Base-by-base conservation (phyloP, 2,329 filamentous ascomycete genomes). In the Thelonectria olida region DNA sequence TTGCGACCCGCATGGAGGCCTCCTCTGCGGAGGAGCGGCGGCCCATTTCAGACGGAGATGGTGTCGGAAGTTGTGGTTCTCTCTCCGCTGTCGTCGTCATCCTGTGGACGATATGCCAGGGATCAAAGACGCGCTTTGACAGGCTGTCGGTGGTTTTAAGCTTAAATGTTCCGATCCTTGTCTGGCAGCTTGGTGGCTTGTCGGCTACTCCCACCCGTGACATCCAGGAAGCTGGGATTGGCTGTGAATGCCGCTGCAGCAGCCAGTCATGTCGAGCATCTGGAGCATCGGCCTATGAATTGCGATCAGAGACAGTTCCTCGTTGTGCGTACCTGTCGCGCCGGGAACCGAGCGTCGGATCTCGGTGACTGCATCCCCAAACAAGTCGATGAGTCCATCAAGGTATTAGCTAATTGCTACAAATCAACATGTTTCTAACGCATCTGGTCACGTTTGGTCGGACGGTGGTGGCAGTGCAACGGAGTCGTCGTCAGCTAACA, bases 101-200 rank as follows among this genome's bases (percentile, higher is more conserved):
- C 49, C 22, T 15, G 12, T 39, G 39, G 38, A 39, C 25, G 51
- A 27, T 25, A 31, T 28, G 51, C 39, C 19, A 44, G 28, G 13
- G 49, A 13, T 42, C 25, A 25, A 22, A 36, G 39, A 44, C 38
- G 36, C 28, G 38, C 52, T 22, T 15, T 34, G 34, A n/a, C 51
- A 23, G 42, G 53, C 34, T 49, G 27, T 25, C 20, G 45, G 22
- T 20, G 25, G 25, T 34, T 48, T 60, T 60, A 60, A 60, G 57
- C 57, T 60, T 60, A 60, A 60, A 60, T 51, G 45, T 2, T 34
- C 15, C 17, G 19, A 60, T 49, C 57, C 57, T 55, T 51, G 57
- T 39, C 45, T 17, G 22, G 36, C 28, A 55, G 28, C 38, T 34
- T 9, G 49, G 36, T 44, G 57, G 50, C 57, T 52, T 58, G 23